Percentiles rank a stretch among this genome's conserved stretches.
Evolutionary conservation across 129 eudicot species (phyloP).

Genomic region (Daucus carota): DNA sequence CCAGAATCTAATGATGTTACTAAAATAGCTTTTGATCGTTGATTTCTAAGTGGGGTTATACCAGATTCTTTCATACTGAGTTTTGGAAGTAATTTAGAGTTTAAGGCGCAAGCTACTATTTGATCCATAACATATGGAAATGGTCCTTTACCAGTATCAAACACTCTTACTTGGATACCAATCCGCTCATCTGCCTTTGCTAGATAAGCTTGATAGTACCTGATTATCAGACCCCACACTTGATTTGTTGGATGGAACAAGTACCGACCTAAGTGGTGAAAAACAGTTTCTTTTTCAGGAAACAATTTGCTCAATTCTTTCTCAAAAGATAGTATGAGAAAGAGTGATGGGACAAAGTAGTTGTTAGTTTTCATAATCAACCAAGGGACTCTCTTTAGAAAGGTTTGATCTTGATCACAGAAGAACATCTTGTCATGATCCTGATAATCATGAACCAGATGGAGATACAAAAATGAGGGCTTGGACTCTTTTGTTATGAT

Average conservation of each 20-base stretch:
- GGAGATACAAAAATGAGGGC: constrained; percentile 21
- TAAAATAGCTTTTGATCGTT: constrained; percentile 22
- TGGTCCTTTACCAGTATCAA: constrained; percentile 15
- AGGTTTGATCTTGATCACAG: constrained; percentile 28
- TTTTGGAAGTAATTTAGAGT: constrained; percentile 23
- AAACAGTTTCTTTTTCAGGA: constrained; percentile 26
- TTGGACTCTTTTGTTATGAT: constrained; percentile 1
- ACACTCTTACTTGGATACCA: constrained; percentile 26
- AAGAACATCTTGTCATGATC: constrained; percentile 36
- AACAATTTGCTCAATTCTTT: constrained; percentile 22
- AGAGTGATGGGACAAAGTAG: constrained; percentile 31
- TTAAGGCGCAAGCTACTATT: constrained; percentile 15
- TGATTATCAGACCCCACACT: constrained; percentile 30
- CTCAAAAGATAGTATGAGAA: constrained; percentile 26
- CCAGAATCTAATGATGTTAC: constrained; percentile 21
- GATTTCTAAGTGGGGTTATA: neutral
- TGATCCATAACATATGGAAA: constrained; percentile 23
- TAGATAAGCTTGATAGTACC: constrained; percentile 23
- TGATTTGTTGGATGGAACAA: constrained; percentile 31
- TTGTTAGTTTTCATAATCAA: constrained; percentile 20
- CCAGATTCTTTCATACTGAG: constrained; percentile 10
- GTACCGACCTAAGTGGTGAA: constrained; percentile 27
- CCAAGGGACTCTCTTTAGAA: constrained; percentile 20
- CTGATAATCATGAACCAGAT: constrained; percentile 27
- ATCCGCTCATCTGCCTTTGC: constrained; percentile 31